Evolutionary conservation across 73 alveolate genomes (phyloP).

Genomic region (Paramecium biaurelia): DNA sequence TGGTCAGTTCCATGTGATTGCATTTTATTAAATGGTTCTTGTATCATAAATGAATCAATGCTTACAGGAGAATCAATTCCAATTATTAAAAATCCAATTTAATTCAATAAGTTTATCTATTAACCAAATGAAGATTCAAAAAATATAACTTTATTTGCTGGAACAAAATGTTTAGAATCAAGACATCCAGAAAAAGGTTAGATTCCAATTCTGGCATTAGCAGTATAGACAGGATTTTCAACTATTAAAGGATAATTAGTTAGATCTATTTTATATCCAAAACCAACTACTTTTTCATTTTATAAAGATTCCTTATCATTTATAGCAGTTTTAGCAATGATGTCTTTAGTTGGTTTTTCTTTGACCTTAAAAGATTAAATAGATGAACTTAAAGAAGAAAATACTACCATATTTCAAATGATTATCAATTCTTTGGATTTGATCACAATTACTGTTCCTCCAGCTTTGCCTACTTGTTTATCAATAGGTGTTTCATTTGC

Average conservation of each 20-base stretch:
- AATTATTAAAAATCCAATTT: constrained; percentile 79
- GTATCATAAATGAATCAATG: constrained; percentile 91
- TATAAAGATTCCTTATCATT: constrained; percentile 85
- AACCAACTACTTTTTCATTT: constrained; percentile 86
- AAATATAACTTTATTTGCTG: constrained; percentile 85
- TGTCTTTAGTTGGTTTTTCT: constrained; percentile 88
- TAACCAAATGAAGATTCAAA: constrained; percentile 70
- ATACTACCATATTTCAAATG: constrained; percentile 63
- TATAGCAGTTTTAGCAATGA: constrained; percentile 81
- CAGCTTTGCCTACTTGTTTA: constrained; percentile 95
- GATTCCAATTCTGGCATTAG: constrained; percentile 81
- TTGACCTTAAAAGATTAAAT: constrained; percentile 76
- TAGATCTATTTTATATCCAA: constrained; percentile 81
- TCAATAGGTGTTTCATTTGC: constrained; percentile 92
- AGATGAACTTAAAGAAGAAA: constrained; percentile 65
- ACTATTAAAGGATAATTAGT: constrained; percentile 93
- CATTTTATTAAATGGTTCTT: constrained; percentile 83
- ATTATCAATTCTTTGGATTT: constrained; percentile 84
- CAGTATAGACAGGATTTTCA: constrained; percentile 83
- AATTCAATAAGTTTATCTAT: constrained; percentile 68
- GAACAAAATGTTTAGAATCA: constrained; percentile 90
- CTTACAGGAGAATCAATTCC: constrained; percentile 98
- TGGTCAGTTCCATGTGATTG: constrained; percentile 92
- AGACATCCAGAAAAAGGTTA: constrained; percentile 70
- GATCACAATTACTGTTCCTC: constrained; percentile 94